Percentiles rank a stretch among this genome's conserved stretches.
Conservation (phyloP, 495 filamentous ascomycete species). For the Talaromyces nanjingensis region DNA sequence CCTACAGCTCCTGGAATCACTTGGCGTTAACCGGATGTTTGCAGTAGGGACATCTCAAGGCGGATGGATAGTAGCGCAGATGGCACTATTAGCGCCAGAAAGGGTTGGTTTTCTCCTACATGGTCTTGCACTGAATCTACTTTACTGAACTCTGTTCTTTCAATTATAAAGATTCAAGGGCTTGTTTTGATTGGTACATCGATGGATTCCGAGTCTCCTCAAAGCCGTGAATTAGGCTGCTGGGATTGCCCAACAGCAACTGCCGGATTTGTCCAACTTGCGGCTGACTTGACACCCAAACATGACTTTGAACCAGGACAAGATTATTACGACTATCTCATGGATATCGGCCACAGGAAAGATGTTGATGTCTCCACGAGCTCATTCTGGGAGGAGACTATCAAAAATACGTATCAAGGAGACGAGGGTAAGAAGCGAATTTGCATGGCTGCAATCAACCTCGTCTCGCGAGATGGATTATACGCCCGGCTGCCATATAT, state of each 20-base stretch:
- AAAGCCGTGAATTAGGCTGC: constrained; percentile 43
- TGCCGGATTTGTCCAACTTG: constrained; percentile 34
- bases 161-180: constrained; percentile 22
- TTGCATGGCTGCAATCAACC: constrained; percentile 49
- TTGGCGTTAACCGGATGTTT: constrained; percentile 51
- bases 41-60: constrained; percentile 57
- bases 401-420: constrained; percentile 50
- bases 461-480: constrained; percentile 54
- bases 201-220: constrained; percentile 53
- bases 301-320: constrained; percentile 48
- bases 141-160: background rate
- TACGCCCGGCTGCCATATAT: constrained; percentile 46
- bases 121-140: background rate
- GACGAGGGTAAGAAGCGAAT: constrained; percentile 49
- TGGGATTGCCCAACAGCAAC: constrained; percentile 47
- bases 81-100: constrained; percentile 55
- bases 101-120: constrained; percentile 24
- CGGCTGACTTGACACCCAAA: constrained; percentile 34
- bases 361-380: background rate
- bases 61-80: constrained; percentile 52
- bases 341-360: constrained; percentile 42
- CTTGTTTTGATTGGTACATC: constrained; percentile 56
- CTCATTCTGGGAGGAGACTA: constrained; percentile 42
- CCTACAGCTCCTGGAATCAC: constrained; percentile 41
- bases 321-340: constrained; percentile 48